These are phyloP conservation scores for Trichothecium sympodiale DNA, from an alignment of 2,329 filamentous ascomycete genomes.

Conservation along the genomic window DNA sequence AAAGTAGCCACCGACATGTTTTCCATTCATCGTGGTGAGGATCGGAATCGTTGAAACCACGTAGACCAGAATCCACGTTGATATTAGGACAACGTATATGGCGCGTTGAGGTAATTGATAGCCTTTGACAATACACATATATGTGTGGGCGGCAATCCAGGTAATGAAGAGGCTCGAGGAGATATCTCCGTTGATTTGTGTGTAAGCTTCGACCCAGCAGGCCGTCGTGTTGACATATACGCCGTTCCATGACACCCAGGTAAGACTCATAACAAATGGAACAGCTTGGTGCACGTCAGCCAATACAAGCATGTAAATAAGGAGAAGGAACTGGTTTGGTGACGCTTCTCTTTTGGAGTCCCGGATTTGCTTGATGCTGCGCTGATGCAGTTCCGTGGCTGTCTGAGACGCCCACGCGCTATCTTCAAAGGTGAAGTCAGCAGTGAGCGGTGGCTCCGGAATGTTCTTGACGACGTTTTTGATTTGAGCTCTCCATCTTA, in stretches of 20 bases:
- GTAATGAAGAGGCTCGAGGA: slow-evolving; percentile 47
- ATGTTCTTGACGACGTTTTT: background rate
- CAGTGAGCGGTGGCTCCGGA: background rate
- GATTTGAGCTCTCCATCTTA: background rate
- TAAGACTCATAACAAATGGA: slow-evolving; percentile 42
- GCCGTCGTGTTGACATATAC: slow-evolving; percentile 34
- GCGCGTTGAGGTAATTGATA: slow-evolving; percentile 30
- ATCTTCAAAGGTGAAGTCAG: background rate
- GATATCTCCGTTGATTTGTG: slow-evolving; percentile 47
- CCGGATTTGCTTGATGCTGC: background rate
- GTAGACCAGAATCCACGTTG: slow-evolving; percentile 33
- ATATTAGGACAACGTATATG: slow-evolving; percentile 30
- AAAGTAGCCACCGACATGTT: slow-evolving; percentile 21
- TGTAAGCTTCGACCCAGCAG: slow-evolving; percentile 44
- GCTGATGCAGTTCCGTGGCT: background rate
- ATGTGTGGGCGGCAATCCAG: slow-evolving; percentile 46
- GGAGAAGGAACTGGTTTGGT: slow-evolving; percentile 45
- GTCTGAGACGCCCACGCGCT: background rate
- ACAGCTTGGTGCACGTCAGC: slow-evolving; percentile 47
- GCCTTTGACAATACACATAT: slow-evolving; percentile 38
- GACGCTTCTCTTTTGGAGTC: background rate
- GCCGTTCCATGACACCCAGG: slow-evolving; percentile 35
- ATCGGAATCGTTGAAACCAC: slow-evolving; percentile 23
- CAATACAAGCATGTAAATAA: slow-evolving; percentile 48
- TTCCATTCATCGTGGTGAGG: slow-evolving; percentile 22